Evolutionary conservation across 179 eudicot species (phyloP), one percentile per base, ranked within the genome.

Genomic region (Sideroxylon spinosum): DNA sequence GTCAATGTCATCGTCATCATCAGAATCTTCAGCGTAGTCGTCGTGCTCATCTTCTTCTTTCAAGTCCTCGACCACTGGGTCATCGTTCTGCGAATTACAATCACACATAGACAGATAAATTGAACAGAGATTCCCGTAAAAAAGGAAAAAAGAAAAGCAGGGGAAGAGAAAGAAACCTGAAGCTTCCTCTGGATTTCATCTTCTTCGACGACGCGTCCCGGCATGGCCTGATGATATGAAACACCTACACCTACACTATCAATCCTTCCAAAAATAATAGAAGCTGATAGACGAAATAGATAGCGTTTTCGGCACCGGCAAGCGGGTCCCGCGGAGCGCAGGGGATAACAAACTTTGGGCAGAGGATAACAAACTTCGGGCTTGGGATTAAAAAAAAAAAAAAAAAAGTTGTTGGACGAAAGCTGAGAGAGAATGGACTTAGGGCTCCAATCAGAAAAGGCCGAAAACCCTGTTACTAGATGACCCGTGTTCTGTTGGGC

Each of bases 1-100:
- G 68, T 86, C 91, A 29, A 89, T 92, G 63, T 88, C 90, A 63
- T 88, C 90, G 22, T 86, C 92, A 32, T 85, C 89, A 10, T 83
- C 87, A 9, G 88, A 89, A 50, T 91, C 95, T 1, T 87, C 91
- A 20, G 78, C 90, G 57, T 85, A 89, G 61, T 90, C 91, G 2
- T 87, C 90, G 29, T 86, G 90, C 49, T 92, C 89, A 23, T 91
- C 94, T 19, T 90, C 97, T 11, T 89, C 97, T 78, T 92, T 88
- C 74, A 89, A 91, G 57, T 92, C 97, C 81, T 92, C 95, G 5
- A 91, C 86, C 19, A 91, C 81, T 19, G 88, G 85, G 69, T 87
- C 89, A 28, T 92, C 91, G 77, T 84, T 82, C 86, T 83, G 67
- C 64, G 67, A 66, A 52, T 17, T 7, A 50, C 20, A 71, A 74